Percentiles rank a stretch among this genome's conserved stretches.
Conservation (phyloP, 1,284 basidiomycete genomes). For the Sphagnurus paluster region DNA sequence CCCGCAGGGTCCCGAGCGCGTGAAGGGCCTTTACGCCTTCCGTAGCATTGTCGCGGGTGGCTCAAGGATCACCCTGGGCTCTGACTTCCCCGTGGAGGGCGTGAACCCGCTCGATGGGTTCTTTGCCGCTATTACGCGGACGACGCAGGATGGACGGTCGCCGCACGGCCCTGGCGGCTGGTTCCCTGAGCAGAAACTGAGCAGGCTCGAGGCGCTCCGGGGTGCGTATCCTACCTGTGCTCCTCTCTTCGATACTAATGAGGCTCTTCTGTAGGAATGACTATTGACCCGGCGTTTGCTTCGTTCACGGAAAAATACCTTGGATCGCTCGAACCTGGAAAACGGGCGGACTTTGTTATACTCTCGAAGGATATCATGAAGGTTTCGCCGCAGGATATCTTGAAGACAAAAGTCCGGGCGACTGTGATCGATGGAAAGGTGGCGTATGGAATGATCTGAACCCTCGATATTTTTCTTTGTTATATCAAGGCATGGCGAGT, state of each 20-base stretch:
- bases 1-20: constrained; percentile 72
- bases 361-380: constrained; percentile 61
- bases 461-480: too few relatives aligned
- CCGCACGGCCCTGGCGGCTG: constrained; percentile 81
- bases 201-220: constrained; percentile 59
- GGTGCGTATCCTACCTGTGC: not conserved
- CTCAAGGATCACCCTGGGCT: constrained; percentile 73
- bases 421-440: constrained; percentile 64
- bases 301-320: constrained; percentile 72
- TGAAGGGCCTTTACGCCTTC: constrained; percentile 89
- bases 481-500: too few relatives aligned
- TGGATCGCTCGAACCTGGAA: constrained; percentile 69
- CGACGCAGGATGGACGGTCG: constrained; percentile 66
- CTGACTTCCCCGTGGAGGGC: constrained; percentile 88
- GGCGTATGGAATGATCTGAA: constrained; percentile 67
- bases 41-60: constrained; percentile 65
- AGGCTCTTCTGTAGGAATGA: constrained; percentile 80
- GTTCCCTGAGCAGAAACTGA: constrained; percentile 70
- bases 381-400: constrained; percentile 49
- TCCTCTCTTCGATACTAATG: not conserved
- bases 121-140: constrained; percentile 80
- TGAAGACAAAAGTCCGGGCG: constrained; percentile 36
- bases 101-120: constrained; percentile 82
- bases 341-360: constrained; percentile 83
- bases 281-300: constrained; percentile 82